Conservation (phyloP, 2,329 filamentous ascomycete species). For the Periglandula ipomoeae region DNA sequence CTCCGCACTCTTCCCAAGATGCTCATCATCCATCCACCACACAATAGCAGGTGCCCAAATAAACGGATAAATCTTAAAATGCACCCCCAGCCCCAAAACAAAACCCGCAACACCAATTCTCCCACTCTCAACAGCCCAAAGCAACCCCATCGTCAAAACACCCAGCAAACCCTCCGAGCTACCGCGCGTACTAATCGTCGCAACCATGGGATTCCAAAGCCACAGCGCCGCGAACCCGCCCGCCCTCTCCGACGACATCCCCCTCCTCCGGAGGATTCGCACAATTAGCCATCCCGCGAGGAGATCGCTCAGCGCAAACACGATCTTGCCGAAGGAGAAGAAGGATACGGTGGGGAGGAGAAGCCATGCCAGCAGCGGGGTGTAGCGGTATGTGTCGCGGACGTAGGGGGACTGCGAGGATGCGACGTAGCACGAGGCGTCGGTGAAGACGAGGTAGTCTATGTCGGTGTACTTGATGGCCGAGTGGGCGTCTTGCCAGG, state of each 20-base stretch:
- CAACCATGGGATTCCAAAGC: constrained; percentile 97
- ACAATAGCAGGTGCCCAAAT: constrained; percentile 79
- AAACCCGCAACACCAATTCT: constrained; percentile 58
- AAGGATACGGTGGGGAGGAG: constrained; percentile 70
- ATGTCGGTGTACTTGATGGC: constrained; percentile 98
- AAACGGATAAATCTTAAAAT: constrained; percentile 99
- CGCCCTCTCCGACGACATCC: constrained; percentile 45
- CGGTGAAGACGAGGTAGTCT: constrained; percentile 97
- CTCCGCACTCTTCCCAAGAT: constrained; percentile 19
- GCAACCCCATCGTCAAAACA: constrained; percentile 69
- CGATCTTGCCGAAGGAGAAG: constrained; percentile 78
- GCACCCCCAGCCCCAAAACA: constrained; percentile 74
- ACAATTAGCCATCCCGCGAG: constrained; percentile 72
- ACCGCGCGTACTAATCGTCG: constrained; percentile 88
- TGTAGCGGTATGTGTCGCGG: constrained; percentile 94
- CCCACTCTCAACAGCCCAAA: constrained; percentile 69
- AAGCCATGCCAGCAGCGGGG: constrained; percentile 85
- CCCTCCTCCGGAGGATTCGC: constrained; percentile 25
- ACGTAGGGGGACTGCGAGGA: constrained; percentile 68
- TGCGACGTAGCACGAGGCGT: constrained; percentile 71
- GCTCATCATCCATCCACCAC: constrained; percentile 65
- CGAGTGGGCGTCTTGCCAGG: constrained; percentile 86
- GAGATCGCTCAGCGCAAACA: constrained; percentile 80
- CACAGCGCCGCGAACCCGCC: constrained; percentile 77
- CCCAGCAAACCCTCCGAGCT: constrained; percentile 88